A percentile compares a stretch with the other conserved stretches of the same genome.
These are phyloP conservation scores for Kwoniella europaea DNA, from an alignment of 768 basidiomycete species.

Conservation along the genomic window DNA sequence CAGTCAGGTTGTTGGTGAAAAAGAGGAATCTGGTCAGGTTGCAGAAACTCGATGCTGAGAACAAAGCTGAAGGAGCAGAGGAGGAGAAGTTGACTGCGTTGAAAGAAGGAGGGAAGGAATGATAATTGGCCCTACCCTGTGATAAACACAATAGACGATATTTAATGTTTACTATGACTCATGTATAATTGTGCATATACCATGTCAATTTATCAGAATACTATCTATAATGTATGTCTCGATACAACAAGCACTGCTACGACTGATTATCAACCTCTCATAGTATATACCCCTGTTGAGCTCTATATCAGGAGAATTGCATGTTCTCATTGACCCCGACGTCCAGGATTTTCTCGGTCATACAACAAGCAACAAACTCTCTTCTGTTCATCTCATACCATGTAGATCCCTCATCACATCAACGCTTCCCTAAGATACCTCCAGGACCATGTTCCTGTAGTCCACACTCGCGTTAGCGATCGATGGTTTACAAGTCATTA, in stretches of 20 bases:
- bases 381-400: too few species aligned
- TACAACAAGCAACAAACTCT: background rate
- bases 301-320: background rate
- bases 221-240: background rate
- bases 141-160: background rate
- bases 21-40: conserved; percentile 54
- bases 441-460: conserved; percentile 46
- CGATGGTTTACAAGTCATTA: too few species aligned
- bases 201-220: background rate
- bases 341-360: background rate
- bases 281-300: too few species aligned
- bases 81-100: conserved; percentile 22
- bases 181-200: background rate
- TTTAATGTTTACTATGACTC: background rate
- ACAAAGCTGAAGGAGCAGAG: conserved; percentile 23
- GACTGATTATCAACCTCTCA: too few species aligned
- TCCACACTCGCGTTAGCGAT: too few species aligned
- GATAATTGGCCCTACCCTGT: background rate
- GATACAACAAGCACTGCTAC: background rate
- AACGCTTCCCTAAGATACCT: conserved; percentile 49
- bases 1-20: conserved; percentile 64
- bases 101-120: conserved; percentile 3
- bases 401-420: background rate
- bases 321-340: background rate
- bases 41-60: conserved; percentile 42